Evolutionary conservation across 208 protist genomes (phyloP), one percentile per base, ranked within the genome.

Genomic region (Novymonas esmeraldas): DNA sequence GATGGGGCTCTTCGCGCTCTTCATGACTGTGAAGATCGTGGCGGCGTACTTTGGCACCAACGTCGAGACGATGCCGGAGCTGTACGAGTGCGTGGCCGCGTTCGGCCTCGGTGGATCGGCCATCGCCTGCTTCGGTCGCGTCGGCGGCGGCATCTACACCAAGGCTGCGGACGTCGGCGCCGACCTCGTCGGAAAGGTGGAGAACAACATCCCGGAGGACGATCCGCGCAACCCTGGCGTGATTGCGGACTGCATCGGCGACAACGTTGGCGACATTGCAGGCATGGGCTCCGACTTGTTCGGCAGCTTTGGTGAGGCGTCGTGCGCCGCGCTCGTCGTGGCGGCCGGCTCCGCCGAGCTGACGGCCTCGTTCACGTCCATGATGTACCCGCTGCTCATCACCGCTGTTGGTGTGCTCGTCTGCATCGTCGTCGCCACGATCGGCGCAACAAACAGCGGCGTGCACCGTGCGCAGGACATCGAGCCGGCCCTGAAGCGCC

Each of bases 131-230:
- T 98, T 98, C 75, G 96, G 94, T 58, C 93, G 97, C 78, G 87
- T 99, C 11, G 97, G 96, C 31, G 97, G 97, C 52, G 97, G 95
- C 28, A 98, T 98, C 78, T 98, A 94, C 88, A 98, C 96, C 66
- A 98, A 98, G 82, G 95, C 95, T 16, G 96, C 97, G 10, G 95
- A 98, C 64, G 97, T 99, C 39, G 97, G 97, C 38, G 93, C 97
- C 29, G 97, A 99, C 78, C 81, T 99, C 5, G 94, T 97, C 26
- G 97, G 97, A 46, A 99, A 99, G 78, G 82, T 98, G 22, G 97
- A 98, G 81, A 85, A 93, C 28, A 93, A 94, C 57, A 98, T 99
- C 65, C 97, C 97, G 20, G 97, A 99, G 70, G 97, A 99, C 72
- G 97, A 99, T 64, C 94, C 97, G 41, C 85, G 97, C 41, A 99